Base-by-base conservation (phyloP, 2,329 filamentous ascomycete genomes). In the Monosporascus sp. region DNA sequence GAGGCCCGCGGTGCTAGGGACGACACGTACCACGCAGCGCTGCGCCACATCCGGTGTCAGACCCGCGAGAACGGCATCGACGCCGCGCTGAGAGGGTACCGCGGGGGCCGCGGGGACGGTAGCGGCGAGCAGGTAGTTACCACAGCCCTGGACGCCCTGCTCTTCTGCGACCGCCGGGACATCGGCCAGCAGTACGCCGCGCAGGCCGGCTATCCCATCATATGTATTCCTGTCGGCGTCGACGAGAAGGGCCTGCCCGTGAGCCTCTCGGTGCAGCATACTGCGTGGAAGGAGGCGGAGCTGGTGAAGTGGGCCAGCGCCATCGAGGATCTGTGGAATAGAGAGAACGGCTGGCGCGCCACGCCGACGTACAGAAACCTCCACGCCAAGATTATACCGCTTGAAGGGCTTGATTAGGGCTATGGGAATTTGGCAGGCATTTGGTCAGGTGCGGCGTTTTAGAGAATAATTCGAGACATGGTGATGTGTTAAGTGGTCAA, bases 171-270 rank as follows among this genome's bases (percentile, higher is more conserved):
- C 22, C 43, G 43, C 22, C 43, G 20, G 11, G 43, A 87, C 62
- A 83, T 87, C 3, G 87, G 79, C 0, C 84, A 88, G 65, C 80
- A 81, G 4, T 83, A 83, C 56, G 84, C 86, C 0, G 88, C 88
- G 0, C 86, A 90, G 69, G 88, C 88, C 5, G 87, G 87, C 0
- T 91, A 90, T 63, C 88, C 87, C 0, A 77, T 88, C 63, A 75
- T 90, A 49, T 89, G 87, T 0, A 65, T 91, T 1, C 88, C 88
- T 0, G 83, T 78, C 0, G 84, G 84, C 1, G 71, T 82, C 6
- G 74, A 79, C 58, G 69, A 65, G 14, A 78, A 76, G 3, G 80
- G 81, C 6, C 84, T 86, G 79, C 82, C 82, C 0, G 84, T 83
- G 56, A 82, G 83, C 1, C 65, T 87, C 25, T 81, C 75, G 0